phyloP scores from a whole-genome alignment of 331 rosid species.

The Quercus tomentella region DNA sequence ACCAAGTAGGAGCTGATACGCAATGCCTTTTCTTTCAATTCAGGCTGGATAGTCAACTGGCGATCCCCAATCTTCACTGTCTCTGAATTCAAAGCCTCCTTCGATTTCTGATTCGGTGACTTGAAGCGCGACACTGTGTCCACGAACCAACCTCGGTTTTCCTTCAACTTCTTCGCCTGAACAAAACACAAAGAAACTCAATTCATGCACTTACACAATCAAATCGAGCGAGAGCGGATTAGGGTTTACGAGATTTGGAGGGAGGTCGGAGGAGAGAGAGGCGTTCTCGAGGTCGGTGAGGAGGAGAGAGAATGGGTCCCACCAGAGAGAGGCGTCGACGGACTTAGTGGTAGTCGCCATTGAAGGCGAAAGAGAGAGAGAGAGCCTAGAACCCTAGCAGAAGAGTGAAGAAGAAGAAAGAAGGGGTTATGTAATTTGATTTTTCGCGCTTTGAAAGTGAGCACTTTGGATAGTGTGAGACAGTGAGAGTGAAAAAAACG shows the following conservation, averaged over 20 bases:
- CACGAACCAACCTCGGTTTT: conserved; percentile 71
- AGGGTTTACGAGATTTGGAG: conserved; percentile 54
- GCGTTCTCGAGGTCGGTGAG: conserved; percentile 70
- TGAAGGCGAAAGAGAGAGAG: conserved; percentile 4
- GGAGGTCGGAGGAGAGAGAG: conserved; percentile 59
- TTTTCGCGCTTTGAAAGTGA: conserved; percentile 37
- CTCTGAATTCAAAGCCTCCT: conserved; percentile 63
- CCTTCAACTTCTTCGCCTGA: conserved; percentile 73
- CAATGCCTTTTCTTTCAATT: conserved; percentile 73
- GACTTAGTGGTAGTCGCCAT: conserved; percentile 61
- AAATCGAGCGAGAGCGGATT: background rate
- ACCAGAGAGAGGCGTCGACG: conserved; percentile 78
- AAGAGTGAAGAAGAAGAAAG: background rate
- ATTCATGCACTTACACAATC: background rate
- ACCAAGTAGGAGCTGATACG: conserved; percentile 71
- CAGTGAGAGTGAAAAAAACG: no score
- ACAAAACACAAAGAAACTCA: conserved; percentile 3
- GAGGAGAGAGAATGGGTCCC: conserved; percentile 78
- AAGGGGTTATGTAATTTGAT: conserved; percentile 26
- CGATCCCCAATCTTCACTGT: conserved; percentile 64
- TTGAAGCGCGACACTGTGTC: conserved; percentile 58
- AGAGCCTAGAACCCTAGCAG: conserved; percentile 41
- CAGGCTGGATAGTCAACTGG: conserved; percentile 42
- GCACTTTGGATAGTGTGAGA: background rate
- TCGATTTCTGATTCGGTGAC: conserved; percentile 67